phyloP scores from a whole-genome alignment of 306 rosid species.

The Urtica urens region DNA sequence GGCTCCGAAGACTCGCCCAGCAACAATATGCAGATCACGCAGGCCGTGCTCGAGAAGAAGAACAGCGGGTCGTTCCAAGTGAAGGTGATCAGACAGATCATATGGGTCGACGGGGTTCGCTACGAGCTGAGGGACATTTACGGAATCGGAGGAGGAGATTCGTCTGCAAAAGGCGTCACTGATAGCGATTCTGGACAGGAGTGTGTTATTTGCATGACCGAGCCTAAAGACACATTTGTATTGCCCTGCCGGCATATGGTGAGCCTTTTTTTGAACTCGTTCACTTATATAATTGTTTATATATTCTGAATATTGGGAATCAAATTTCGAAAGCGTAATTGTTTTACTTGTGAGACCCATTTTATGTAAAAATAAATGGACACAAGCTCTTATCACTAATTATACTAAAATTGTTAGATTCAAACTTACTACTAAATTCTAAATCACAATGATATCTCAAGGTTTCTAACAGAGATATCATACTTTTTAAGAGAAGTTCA shows the following conservation, averaged over 20 bases:
- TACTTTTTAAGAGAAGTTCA: no score
- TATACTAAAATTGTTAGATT: no score
- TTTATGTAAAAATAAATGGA: no score
- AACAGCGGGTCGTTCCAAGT: slow-evolving; percentile 45
- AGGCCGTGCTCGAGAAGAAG: slow-evolving; percentile 62
- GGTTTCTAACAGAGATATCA: no score
- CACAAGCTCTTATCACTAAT: no score
- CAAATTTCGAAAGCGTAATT: no score
- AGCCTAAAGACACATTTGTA: slow-evolving; percentile 75
- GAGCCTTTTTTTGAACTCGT: slow-evolving; percentile 17
- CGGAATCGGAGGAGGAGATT: slow-evolving; percentile 66
- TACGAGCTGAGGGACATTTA: slow-evolving; percentile 75
- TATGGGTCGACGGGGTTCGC: slow-evolving; percentile 69
- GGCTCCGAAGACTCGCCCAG: slow-evolving; percentile 27
- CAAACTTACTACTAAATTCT: no score
- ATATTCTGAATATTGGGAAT: no score
- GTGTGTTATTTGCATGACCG: slow-evolving; percentile 90
- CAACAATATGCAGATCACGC: slow-evolving; percentile 65
- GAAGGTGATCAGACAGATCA: slow-evolving; percentile 58
- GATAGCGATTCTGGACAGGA: slow-evolving; percentile 65
- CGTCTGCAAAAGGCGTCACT: slow-evolving; percentile 38
- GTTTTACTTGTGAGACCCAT: no score
- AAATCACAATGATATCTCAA: no score
- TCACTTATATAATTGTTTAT: slow-evolving; percentile 8
- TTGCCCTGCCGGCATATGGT: slow-evolving; percentile 94